Percentiles rank a stretch among this genome's conserved stretches.
These are phyloP conservation scores for Cordyceps farinosa DNA, from an alignment of 2,329 filamentous ascomycete genomes.

Conservation along the genomic window DNA sequence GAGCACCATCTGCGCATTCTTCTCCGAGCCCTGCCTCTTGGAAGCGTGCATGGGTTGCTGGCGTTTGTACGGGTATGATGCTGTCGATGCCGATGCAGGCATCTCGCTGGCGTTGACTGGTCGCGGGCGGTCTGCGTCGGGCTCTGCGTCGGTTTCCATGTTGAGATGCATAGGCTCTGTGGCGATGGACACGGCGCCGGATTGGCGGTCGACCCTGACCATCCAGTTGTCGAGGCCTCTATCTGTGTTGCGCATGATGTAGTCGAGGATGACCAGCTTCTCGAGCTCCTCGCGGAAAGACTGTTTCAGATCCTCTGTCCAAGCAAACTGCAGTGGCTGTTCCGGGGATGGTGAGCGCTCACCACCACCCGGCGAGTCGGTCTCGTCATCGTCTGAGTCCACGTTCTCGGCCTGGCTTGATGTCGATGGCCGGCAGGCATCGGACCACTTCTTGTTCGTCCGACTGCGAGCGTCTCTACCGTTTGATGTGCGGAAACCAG, in stretches of 20 bases:
- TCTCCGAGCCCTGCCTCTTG: constrained; percentile 43
- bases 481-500: constrained; percentile 58
- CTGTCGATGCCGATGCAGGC: constrained; percentile 37
- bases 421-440: constrained; percentile 68
- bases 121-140: constrained; percentile 53
- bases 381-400: constrained; percentile 60
- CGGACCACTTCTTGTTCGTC: constrained; percentile 70
- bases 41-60: constrained; percentile 82
- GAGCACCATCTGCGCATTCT: constrained; percentile 63
- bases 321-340: constrained; percentile 62
- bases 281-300: constrained; percentile 93
- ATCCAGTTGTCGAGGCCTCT: constrained; percentile 98
- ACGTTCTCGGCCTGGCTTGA: constrained; percentile 54
- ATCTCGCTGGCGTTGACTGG: constrained; percentile 54
- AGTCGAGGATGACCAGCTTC: constrained; percentile 94
- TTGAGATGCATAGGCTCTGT: constrained; percentile 73
- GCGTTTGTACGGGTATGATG: constrained; percentile 65
- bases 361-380: constrained; percentile 28
- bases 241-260: constrained; percentile 99
- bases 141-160: constrained; percentile 47
- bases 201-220: constrained; percentile 90
- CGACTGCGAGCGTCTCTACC: constrained; percentile 61
- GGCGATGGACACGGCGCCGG: constrained; percentile 77
- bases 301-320: constrained; percentile 86
- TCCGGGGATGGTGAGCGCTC: constrained; percentile 50